Conservation (phyloP, 106 monocot genomes). For the Xerophyta viscosa region DNA sequence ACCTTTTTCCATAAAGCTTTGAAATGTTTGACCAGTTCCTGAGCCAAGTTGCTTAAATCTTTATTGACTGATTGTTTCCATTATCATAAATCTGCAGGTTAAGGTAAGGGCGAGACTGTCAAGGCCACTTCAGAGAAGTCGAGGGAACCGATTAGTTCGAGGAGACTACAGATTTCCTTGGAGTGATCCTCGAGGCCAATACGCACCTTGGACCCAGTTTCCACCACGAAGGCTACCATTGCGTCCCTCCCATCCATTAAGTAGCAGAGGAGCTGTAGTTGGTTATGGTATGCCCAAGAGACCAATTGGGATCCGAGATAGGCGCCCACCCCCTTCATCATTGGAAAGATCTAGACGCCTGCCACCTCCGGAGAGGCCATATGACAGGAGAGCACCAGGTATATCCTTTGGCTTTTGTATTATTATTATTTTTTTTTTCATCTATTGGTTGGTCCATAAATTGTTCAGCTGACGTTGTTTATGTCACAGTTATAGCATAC, state of each 20-base stretch:
- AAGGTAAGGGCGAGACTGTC: slow-evolving; percentile 86
- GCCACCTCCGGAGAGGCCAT: slow-evolving; percentile 69
- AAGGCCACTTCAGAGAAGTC: slow-evolving; percentile 64
- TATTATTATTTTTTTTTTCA: background rate
- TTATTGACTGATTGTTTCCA: no score
- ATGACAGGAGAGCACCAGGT: slow-evolving; percentile 63
- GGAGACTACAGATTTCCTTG: slow-evolving; percentile 47
- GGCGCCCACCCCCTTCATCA: slow-evolving; percentile 33
- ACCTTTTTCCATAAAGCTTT: no score
- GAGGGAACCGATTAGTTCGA: slow-evolving; percentile 41
- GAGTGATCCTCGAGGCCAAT: slow-evolving; percentile 17
- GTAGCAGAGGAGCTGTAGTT: slow-evolving; percentile 19
- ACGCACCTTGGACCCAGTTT: slow-evolving; percentile 31
- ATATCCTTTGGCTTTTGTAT: background rate
- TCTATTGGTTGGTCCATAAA: background rate
- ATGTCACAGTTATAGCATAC: slow-evolving; percentile 39
- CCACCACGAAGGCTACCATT: slow-evolving; percentile 32
- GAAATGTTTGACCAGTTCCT: no score
- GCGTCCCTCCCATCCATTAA: slow-evolving; percentile 20
- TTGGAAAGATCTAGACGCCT: slow-evolving; percentile 50
- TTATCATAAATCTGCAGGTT: slow-evolving; percentile 62
- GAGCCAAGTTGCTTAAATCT: no score
- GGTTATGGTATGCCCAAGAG: slow-evolving; percentile 33
- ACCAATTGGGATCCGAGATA: slow-evolving; percentile 41
- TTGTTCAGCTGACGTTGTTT: background rate